Evolutionary conservation across 257 asterid genomes (phyloP).

Genomic region (Jacaranda mimosifolia): DNA sequence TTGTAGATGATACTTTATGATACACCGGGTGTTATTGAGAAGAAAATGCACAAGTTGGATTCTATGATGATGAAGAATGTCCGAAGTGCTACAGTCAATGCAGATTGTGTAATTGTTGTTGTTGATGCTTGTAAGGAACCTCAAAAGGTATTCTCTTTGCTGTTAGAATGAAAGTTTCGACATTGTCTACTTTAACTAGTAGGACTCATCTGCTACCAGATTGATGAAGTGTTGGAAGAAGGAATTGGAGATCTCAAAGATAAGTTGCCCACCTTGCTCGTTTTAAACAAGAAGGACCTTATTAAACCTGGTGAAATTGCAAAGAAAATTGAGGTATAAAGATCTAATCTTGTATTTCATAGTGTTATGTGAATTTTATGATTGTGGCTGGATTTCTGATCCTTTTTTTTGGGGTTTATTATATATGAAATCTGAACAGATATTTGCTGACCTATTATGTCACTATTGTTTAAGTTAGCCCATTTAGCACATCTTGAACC

Average conservation of each 20-base stretch:
- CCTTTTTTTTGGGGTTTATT: background rate
- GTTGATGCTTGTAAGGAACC: slow-evolving; percentile 89
- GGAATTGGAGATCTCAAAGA: slow-evolving; percentile 70
- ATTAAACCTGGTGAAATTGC: slow-evolving; percentile 99
- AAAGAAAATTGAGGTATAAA: slow-evolving; percentile 82
- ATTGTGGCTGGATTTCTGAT: slow-evolving; percentile 1
- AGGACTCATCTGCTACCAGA: slow-evolving; percentile 48
- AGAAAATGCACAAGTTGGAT: slow-evolving; percentile 95
- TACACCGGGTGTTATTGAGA: slow-evolving; percentile 98
- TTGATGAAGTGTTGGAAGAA: slow-evolving; percentile 84
- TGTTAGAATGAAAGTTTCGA: slow-evolving; percentile 1
- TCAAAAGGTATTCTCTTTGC: slow-evolving; percentile 63
- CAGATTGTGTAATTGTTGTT: slow-evolving; percentile 90
- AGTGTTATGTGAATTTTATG: slow-evolving; percentile 18
- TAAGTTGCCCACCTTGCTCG: slow-evolving; percentile 79
- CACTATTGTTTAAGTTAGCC: background rate
- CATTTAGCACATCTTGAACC: background rate
- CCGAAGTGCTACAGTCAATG: slow-evolving; percentile 85
- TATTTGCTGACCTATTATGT: background rate
- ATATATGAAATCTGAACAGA: background rate
- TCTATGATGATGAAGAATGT: slow-evolving; percentile 98
- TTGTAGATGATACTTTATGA: slow-evolving; percentile 94
- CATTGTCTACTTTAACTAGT: slow-evolving; percentile 25
- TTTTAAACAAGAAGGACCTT: slow-evolving; percentile 92
- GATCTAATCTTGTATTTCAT: background rate